These are phyloP conservation scores for Metschnikowia koreensis DNA, from an alignment of 805 yeast species.

Conservation along the genomic window DNA sequence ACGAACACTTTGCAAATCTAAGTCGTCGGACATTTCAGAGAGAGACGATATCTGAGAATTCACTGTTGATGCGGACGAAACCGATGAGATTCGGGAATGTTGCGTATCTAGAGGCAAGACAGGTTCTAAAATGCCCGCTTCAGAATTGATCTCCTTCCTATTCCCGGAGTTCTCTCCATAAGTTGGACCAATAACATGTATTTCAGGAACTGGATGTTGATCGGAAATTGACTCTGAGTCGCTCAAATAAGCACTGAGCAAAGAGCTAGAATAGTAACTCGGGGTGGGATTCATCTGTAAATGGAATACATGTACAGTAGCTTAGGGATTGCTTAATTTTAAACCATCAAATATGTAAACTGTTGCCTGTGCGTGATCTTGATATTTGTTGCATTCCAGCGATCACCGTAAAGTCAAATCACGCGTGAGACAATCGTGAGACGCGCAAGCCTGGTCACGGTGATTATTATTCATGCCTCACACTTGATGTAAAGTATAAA, in stretches of 20 bases:
- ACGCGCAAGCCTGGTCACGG: background rate
- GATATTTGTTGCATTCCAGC: no score
- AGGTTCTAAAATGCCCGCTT: background rate
- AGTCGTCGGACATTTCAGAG: slow-evolving; percentile 11
- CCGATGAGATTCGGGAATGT: background rate
- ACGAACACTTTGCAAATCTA: slow-evolving; percentile 17
- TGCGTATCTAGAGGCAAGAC: background rate
- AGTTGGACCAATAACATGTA: background rate
- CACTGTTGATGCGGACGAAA: slow-evolving; percentile 6
- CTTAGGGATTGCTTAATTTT: no score
- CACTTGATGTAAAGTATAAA: no score
- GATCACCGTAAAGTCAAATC: background rate
- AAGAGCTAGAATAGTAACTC: slow-evolving; percentile 8
- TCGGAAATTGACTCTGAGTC: slow-evolving; percentile 4
- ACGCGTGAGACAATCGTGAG: background rate
- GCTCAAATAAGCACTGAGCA: slow-evolving; percentile 10
- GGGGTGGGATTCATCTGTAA: background rate
- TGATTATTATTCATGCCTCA: no score
- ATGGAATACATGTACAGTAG: no score
- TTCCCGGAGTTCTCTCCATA: background rate
- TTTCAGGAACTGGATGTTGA: background rate
- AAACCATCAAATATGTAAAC: no score
- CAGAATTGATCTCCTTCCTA: background rate
- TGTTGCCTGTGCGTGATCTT: no score
- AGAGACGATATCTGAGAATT: slow-evolving; percentile 8